These are phyloP conservation scores for Euphorbia celastroides DNA, from an alignment of 441 rosid species.

Conservation along the genomic window DNA sequence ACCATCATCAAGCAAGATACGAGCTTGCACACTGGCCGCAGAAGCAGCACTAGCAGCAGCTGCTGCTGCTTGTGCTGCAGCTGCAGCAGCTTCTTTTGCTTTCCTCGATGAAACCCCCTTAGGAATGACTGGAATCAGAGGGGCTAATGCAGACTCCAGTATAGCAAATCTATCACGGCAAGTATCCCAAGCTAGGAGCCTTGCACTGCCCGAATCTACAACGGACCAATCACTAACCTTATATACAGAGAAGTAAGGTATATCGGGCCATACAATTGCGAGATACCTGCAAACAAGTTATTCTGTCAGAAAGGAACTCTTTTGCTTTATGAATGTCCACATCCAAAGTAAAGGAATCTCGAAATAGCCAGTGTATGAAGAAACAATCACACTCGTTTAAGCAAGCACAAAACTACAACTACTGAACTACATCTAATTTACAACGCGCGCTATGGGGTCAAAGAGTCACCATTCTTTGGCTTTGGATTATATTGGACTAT, in stretches of 20 bases:
- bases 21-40: conserved; percentile 94
- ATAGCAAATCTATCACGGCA: conserved; percentile 93
- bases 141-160: conserved; percentile 76
- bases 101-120: conserved; percentile 86
- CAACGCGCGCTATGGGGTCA: no score
- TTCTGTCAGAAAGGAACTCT: conserved; percentile 18
- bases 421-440: no score
- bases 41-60: conserved; percentile 96
- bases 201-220: conserved; percentile 97
- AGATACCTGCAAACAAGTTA: conserved; percentile 67
- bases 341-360: conserved; percentile 6
- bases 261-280: conserved; percentile 96
- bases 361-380: not conserved
- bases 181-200: conserved; percentile 95
- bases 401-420: no score
- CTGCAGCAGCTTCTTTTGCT: conserved; percentile 98
- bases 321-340: conserved; percentile 1
- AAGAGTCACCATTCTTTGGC: no score
- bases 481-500: no score
- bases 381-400: not conserved
- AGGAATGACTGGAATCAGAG: conserved; percentile 81
- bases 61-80: conserved; percentile 95
- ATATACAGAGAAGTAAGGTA: conserved; percentile 89
- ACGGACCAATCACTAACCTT: conserved; percentile 94
- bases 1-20: conserved; percentile 97